Conservation (phyloP, 192 early-diverging fungal genomes). For the Gaertneriomyces semiglobifer region DNA sequence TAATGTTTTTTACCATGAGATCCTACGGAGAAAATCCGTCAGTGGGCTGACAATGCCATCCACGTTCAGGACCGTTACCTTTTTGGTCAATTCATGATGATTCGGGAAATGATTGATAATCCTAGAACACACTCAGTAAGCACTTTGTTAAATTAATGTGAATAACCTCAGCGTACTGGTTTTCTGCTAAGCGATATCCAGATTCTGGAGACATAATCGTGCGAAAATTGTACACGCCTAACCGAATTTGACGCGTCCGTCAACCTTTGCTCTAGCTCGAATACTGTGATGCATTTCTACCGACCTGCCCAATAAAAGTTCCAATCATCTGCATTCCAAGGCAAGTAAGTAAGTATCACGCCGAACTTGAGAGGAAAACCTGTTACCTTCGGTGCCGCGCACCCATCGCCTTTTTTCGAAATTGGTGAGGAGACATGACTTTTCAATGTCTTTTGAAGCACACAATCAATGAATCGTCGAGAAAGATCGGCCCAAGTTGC, state of each 20-base stretch:
- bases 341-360: not conserved
- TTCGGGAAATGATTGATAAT: constrained; percentile 63
- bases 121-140: constrained; percentile 2
- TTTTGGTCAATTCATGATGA: constrained; percentile 56
- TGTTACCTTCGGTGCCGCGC: constrained; percentile 44
- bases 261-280: not conserved
- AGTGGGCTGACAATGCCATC: too few species aligned
- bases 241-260: not conserved
- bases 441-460: constrained; percentile 44
- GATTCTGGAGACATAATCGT: constrained; percentile 53
- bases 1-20: constrained; percentile 61
- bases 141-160: not conserved
- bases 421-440: constrained; percentile 52
- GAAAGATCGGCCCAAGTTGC: not conserved
- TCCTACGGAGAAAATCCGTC: constrained; percentile 14
- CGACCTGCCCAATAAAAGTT: constrained; percentile 58
- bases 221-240: constrained; percentile 48
- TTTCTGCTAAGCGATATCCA: constrained; percentile 51
- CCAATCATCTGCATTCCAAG: constrained; percentile 48
- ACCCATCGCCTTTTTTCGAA: constrained; percentile 57
- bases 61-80: constrained; percentile 1
- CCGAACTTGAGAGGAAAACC: not conserved
- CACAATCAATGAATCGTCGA: not conserved
- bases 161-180: constrained; percentile 37
- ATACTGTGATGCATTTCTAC: constrained; percentile 3